These are phyloP conservation scores for Prunus campanulata DNA, from an alignment of 306 rosid genomes.

Conservation along the genomic window DNA sequence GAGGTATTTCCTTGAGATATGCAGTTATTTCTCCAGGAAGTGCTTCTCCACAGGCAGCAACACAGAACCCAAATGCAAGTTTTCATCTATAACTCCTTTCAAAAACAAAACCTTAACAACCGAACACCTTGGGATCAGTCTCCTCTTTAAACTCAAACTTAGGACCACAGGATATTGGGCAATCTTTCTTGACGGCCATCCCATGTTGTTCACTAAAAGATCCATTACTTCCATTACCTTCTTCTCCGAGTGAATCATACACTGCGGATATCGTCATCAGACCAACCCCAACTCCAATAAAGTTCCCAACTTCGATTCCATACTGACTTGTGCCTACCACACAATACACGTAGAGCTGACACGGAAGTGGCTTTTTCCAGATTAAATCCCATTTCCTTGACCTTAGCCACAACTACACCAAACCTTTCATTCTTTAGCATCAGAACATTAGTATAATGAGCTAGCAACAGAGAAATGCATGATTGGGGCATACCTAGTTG, in stretches of 20 bases:
- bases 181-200: too few species aligned
- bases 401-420: not conserved
- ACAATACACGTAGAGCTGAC: conserved; percentile 22
- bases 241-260: conserved; percentile 11
- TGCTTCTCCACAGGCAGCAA: not conserved
- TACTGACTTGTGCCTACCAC: conserved; percentile 4
- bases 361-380: conserved; percentile 9
- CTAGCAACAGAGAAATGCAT: conserved; percentile 1
- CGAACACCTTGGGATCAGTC: too few species aligned
- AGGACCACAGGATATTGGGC: too few species aligned
- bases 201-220: too few species aligned
- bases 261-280: not conserved
- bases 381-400: conserved; percentile 14
- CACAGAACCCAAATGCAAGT: not conserved
- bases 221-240: conserved; percentile 1
- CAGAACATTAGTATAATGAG: not conserved
- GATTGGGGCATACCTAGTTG: conserved; percentile 12
- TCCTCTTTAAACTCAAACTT: too few species aligned
- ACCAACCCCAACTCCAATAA: conserved; percentile 53
- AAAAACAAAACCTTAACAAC: too few species aligned
- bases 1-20: conserved; percentile 1
- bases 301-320: conserved; percentile 36
- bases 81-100: not conserved
- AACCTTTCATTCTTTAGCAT: not conserved
- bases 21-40: conserved; percentile 19